These are phyloP conservation scores for Odontarrhena argentea DNA, from an alignment of 345 rosid species.

Conservation along the genomic window DNA sequence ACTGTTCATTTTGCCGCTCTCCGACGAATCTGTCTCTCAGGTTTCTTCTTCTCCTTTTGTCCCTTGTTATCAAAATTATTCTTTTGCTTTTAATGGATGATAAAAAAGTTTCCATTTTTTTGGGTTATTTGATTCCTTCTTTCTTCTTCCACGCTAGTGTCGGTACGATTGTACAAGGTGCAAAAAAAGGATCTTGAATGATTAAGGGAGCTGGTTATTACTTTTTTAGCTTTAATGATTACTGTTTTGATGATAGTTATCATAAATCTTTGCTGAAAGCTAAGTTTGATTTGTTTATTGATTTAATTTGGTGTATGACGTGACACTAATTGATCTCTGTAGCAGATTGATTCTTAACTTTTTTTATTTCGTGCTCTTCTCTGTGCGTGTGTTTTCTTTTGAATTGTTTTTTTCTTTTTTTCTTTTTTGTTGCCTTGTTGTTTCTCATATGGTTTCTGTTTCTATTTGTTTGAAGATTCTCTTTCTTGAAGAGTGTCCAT, in stretches of 20 bases:
- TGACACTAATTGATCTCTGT: constrained; percentile 41
- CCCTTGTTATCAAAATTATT: neutral
- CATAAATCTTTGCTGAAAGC: constrained; percentile 41
- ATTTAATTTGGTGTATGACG: constrained; percentile 23
- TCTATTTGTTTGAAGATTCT: constrained; percentile 9
- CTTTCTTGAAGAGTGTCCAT: constrained; percentile 36
- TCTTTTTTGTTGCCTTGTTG: neutral
- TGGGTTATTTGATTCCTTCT: constrained; percentile 30
- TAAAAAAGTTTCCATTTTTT: constrained; percentile 31
- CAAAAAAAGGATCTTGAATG: neutral
- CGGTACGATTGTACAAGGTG: constrained; percentile 20
- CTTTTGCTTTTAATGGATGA: constrained; percentile 9
- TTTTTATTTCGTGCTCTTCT: neutral
- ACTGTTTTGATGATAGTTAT: constrained; percentile 41
- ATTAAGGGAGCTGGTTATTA: constrained; percentile 21
- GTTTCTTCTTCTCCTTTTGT: neutral
- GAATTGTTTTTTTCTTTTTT: neutral
- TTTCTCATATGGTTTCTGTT: neutral
- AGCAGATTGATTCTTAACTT: neutral
- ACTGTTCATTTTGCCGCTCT: constrained; percentile 31
- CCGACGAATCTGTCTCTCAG: constrained; percentile 12
- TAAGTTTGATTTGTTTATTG: constrained; percentile 12
- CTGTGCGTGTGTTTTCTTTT: neutral
- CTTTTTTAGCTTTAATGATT: constrained; percentile 23
- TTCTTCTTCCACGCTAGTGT: constrained; percentile 31